These are phyloP conservation scores for Tylopilus sp. DNA, from an alignment of 768 basidiomycete genomes.

Conservation along the genomic window DNA sequence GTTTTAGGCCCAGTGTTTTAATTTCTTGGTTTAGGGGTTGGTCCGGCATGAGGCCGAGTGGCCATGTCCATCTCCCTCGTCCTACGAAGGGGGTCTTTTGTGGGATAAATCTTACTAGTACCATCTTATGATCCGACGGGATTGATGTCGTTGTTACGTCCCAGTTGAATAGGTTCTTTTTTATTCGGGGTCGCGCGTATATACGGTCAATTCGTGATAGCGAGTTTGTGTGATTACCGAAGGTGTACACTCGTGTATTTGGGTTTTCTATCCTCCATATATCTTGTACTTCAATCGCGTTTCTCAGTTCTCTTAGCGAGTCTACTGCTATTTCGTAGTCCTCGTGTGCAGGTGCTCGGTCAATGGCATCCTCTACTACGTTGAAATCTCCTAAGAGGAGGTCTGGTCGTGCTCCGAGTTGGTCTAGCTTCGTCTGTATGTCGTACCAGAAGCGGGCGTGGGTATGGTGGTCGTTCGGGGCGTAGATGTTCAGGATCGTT, in stretches of 20 bases:
- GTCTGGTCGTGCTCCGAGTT: constrained; percentile 13
- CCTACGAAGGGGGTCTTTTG: background rate
- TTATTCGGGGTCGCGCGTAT: background rate
- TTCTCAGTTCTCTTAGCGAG: too few relatives aligned
- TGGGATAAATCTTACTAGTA: background rate
- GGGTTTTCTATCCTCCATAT: background rate
- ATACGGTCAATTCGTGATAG: background rate
- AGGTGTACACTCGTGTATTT: background rate
- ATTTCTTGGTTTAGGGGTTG: background rate
- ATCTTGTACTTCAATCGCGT: too few relatives aligned
- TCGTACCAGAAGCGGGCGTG: constrained; percentile 32
- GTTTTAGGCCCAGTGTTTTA: background rate
- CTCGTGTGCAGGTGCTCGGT: constrained; percentile 36
- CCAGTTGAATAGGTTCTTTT: background rate
- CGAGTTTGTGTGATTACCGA: background rate
- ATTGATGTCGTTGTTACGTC: background rate
- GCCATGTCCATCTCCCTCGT: background rate
- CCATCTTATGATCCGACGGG: constrained; percentile 9
- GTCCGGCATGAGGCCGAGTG: background rate
- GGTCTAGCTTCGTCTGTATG: fast-evolving
- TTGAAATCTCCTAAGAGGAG: constrained; percentile 43
- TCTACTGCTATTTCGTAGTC: too few relatives aligned
- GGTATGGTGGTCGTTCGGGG: constrained; percentile 29
- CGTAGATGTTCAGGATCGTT: constrained; percentile 33
- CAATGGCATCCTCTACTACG: constrained; percentile 36